Percentiles rank a stretch among this genome's conserved stretches.
These are phyloP conservation scores for Eimeria zaria DNA, from an alignment of 169 alveolate species.

Conservation along the genomic window DNA sequence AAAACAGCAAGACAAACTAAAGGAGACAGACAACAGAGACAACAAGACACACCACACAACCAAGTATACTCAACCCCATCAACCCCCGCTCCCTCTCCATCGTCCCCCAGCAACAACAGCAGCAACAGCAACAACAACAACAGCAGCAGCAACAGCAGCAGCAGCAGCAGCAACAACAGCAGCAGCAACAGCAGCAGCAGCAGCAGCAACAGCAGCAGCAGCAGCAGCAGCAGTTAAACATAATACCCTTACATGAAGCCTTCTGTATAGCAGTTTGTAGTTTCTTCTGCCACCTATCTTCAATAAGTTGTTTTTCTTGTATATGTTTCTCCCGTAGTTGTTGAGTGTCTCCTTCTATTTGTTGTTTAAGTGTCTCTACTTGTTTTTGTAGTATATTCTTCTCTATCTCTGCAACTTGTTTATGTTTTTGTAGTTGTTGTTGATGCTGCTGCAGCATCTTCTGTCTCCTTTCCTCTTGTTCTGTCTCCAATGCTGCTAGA, in stretches of 20 bases:
- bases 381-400: background rate
- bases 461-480: conserved; percentile 21
- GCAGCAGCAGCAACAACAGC: background rate
- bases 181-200: background rate
- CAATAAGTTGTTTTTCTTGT: background rate
- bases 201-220: background rate
- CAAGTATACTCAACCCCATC: too few relatives aligned
- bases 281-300: conserved; percentile 6
- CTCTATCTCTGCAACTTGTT: background rate
- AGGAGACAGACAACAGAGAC: too few relatives aligned
- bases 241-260: background rate
- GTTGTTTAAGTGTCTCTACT: background rate
- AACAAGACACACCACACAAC: too few relatives aligned
- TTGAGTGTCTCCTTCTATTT: background rate
- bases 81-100: too few relatives aligned
- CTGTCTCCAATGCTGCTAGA: conserved; percentile 11
- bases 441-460: conserved; percentile 29
- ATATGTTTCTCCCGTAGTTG: background rate
- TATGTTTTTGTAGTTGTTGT: background rate
- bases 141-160: background rate
- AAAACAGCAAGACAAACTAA: too few relatives aligned
- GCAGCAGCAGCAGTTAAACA: conserved; percentile 1
- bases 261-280: background rate
- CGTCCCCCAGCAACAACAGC: too few relatives aligned
- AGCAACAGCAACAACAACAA: too few relatives aligned